Evolutionary conservation across 2,329 filamentous ascomycete genomes (phyloP).

Genomic region (Lanzia echinophila): DNA sequence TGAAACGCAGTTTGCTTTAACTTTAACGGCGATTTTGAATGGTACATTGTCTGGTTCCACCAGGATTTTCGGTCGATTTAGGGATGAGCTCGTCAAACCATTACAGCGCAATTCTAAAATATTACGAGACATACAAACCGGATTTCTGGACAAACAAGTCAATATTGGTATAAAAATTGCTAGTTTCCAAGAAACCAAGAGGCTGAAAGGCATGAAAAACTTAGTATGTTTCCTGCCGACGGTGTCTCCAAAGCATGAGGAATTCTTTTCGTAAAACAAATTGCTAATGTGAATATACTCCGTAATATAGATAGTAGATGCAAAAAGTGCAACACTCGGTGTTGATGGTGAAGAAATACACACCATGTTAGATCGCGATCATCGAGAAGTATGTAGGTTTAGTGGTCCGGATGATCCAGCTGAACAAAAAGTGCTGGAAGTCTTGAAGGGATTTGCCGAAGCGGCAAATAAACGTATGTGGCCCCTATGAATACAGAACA

Average conservation of each 20-base stretch:
- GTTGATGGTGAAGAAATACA: neutral
- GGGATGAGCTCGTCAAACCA: slow-evolving; percentile 11
- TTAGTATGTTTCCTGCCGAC: too few relatives aligned
- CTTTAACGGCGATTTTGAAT: neutral
- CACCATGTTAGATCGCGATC: slow-evolving; percentile 12
- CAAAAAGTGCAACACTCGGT: slow-evolving; percentile 3
- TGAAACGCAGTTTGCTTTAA: slow-evolving; percentile 4
- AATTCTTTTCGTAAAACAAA: neutral
- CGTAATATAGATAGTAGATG: slow-evolving; percentile 8
- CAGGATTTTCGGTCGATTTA: neutral
- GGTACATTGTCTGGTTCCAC: neutral
- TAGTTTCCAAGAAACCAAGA: neutral
- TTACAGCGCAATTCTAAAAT: slow-evolving; percentile 10
- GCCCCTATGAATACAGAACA: too few relatives aligned
- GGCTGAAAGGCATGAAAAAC: neutral
- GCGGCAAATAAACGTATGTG: neutral
- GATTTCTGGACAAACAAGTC: slow-evolving; percentile 10
- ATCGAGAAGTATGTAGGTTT: slow-evolving; percentile 15
- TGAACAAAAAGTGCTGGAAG: neutral
- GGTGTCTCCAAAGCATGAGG: too few relatives aligned
- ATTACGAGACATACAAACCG: slow-evolving; percentile 10
- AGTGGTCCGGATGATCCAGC: neutral
- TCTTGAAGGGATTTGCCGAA: slow-evolving; percentile 1
- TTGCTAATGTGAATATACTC: neutral
- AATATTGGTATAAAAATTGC: neutral